Evolutionary conservation across 305 asterid genomes (phyloP).

Genomic region (Fraxinus sp.): DNA sequence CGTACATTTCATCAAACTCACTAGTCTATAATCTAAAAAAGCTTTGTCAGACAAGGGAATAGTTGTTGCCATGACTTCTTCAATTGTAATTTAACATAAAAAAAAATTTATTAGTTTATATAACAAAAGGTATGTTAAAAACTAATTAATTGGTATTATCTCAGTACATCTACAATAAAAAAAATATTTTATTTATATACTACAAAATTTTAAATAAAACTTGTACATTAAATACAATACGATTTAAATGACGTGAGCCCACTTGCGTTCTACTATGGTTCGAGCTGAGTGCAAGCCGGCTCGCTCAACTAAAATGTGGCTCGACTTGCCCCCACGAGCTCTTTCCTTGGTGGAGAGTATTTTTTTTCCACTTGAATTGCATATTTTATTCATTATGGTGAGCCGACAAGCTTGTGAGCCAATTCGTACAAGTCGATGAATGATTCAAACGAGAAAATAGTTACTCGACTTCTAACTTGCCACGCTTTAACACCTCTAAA

Average conservation of each 20-base stretch:
- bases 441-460: background rate
- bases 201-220: too few species aligned
- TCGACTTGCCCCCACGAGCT: background rate
- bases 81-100: background rate
- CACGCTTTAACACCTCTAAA: background rate
- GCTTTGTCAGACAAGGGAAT: background rate
- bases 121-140: background rate
- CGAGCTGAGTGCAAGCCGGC: background rate
- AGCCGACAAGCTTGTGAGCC: background rate
- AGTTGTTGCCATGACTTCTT: background rate
- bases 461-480: background rate
- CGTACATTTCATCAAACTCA: too few species aligned
- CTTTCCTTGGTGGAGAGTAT: background rate
- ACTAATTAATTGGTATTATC: background rate
- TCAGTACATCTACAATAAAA: too few species aligned
- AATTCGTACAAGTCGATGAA: background rate
- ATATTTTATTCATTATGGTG: too few species aligned
- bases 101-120: background rate
- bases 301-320: background rate
- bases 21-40: too few species aligned
- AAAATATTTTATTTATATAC: background rate
- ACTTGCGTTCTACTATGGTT: background rate
- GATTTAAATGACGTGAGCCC: background rate
- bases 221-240: too few species aligned
- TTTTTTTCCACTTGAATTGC: too few species aligned